A percentile compares a stretch with the other conserved stretches of the same genome.
These are phyloP conservation scores for Mycena belliarum DNA, from an alignment of 768 basidiomycete genomes.

Conservation along the genomic window DNA sequence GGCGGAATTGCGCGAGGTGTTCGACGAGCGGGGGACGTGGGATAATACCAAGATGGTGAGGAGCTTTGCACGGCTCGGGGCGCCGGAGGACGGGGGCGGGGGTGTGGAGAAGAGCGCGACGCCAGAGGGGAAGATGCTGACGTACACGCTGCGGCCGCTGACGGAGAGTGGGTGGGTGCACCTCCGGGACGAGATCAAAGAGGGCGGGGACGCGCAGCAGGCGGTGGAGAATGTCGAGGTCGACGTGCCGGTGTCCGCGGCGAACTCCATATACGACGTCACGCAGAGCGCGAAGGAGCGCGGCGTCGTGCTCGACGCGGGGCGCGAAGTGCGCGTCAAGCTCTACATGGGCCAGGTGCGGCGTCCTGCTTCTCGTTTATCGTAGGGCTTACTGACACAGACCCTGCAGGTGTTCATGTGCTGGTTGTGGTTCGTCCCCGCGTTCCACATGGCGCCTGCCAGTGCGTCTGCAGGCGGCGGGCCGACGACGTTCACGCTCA, in stretches of 20 bases:
- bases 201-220: constrained; percentile 11
- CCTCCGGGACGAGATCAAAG: constrained; percentile 37
- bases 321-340: constrained; percentile 70
- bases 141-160: constrained; percentile 49
- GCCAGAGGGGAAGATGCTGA: constrained; percentile 44
- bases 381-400: too few relatives aligned
- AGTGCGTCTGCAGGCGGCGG: constrained; percentile 2
- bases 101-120: constrained; percentile 33
- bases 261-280: constrained; percentile 45
- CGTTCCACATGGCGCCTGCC: constrained; percentile 71
- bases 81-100: constrained; percentile 31
- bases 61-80: constrained; percentile 67
- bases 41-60: constrained; percentile 79
- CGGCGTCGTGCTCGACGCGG: constrained; percentile 65
- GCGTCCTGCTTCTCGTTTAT: not conserved
- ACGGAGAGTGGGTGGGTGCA: constrained; percentile 44
- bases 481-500: constrained; percentile 43
- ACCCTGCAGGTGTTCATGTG: constrained; percentile 65
- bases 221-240: constrained; percentile 25
- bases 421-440: constrained; percentile 86
- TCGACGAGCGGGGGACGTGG: constrained; percentile 55
- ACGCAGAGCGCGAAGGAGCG: constrained; percentile 29
- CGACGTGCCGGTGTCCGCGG: constrained; percentile 40
- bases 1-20: constrained; percentile 43
- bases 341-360: constrained; percentile 70